phyloP scores from a whole-genome alignment of 1,284 basidiomycete genomes.

The Testicularia cyperi region DNA sequence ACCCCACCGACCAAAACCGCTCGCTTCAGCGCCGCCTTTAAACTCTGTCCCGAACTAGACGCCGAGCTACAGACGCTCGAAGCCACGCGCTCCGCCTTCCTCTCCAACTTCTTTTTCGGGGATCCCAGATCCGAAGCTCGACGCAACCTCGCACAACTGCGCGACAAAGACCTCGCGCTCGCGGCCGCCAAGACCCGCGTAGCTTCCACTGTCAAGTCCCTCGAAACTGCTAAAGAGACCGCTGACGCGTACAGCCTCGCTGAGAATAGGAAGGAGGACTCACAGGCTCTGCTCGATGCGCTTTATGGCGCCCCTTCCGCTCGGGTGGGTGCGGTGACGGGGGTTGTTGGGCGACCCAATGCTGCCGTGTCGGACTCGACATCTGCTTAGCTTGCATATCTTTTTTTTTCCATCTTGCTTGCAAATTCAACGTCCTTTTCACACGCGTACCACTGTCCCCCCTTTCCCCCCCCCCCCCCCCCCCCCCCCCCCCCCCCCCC shows the following conservation, averaged over 20 bases:
- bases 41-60: conserved; percentile 22
- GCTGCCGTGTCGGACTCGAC: too few relatives aligned
- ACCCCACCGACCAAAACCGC: not conserved
- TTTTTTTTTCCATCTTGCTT: too few relatives aligned
- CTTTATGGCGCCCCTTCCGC: conserved; percentile 3
- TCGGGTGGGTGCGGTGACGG: too few relatives aligned
- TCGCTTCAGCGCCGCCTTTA: conserved; percentile 9
- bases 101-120: conserved; percentile 9
- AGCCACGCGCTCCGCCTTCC: conserved; percentile 2
- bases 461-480: too few relatives aligned
- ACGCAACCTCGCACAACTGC: conserved; percentile 1
- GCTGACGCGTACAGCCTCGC: conserved; percentile 31
- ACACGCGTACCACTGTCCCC: too few relatives aligned
- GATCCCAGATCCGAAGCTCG: not conserved
- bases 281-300: too few relatives aligned
- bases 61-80: conserved; percentile 18
- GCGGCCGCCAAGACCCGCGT: not conserved
- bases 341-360: too few relatives aligned
- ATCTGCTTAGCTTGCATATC: too few relatives aligned
- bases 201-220: conserved; percentile 4
- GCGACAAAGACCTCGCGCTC: conserved; percentile 11
- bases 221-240: conserved; percentile 20
- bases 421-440: too few relatives aligned
- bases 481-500: too few relatives aligned
- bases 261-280: conserved; percentile 32